phyloP scores from a whole-genome alignment of 23 red algal species.

The Gracilaria domingensis region DNA sequence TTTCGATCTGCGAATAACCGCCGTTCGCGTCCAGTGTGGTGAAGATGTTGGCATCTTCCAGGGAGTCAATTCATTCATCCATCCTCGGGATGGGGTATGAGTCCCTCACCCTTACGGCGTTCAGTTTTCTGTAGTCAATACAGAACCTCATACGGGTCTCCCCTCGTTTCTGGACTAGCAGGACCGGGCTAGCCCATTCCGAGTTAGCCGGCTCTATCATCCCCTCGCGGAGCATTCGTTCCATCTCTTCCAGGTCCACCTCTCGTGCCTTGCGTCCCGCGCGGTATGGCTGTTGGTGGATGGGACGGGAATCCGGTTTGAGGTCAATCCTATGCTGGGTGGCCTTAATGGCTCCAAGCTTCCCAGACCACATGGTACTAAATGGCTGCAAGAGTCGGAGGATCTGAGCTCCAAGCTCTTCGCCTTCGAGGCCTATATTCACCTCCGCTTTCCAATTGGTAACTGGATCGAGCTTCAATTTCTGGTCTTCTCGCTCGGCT shows the following conservation, averaged over 20 bases:
- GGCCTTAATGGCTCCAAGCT: neutral
- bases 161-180: neutral
- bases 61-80: conserved; percentile 54
- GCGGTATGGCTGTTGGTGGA: neutral
- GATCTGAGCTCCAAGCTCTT: too few species aligned
- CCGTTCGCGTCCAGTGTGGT: conserved; percentile 33
- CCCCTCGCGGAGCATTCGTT: neutral
- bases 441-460: too few species aligned
- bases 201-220: neutral
- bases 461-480: too few species aligned
- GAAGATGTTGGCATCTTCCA: conserved; percentile 19
- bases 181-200: neutral
- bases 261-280: neutral
- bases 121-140: conserved; percentile 18
- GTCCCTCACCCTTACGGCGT: conserved; percentile 20
- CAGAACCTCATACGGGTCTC: neutral
- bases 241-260: neutral
- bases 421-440: too few species aligned
- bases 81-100: conserved; percentile 43
- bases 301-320: neutral
- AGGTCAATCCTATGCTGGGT: neutral
- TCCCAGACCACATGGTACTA: too few species aligned
- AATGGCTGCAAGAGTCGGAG: too few species aligned
- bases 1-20: conserved; percentile 48
- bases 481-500: too few species aligned